Evolutionary conservation across 2,329 filamentous ascomycete genomes (phyloP).

Genomic region (Colletotrichum theobromicola): DNA sequence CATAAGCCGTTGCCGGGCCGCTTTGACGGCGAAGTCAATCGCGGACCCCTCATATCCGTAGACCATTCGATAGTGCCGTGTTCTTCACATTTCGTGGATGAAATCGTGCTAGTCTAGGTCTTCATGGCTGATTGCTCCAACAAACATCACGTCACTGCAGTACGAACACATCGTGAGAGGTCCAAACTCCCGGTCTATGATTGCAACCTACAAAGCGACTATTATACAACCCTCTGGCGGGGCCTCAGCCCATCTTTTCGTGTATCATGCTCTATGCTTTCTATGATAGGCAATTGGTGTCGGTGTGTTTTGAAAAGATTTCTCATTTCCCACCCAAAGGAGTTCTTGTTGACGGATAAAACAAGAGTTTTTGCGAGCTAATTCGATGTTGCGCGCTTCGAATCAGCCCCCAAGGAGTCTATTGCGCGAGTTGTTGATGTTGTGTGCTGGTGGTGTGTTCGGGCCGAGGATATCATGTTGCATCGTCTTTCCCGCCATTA

Average conservation of each 20-base stretch:
- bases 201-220: slow-evolving; percentile 30
- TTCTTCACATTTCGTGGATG: accelerated
- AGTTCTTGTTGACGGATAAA: slow-evolving; percentile 16
- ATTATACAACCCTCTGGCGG: slow-evolving; percentile 33
- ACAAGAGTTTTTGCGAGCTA: slow-evolving; percentile 14
- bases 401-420: slow-evolving; percentile 1
- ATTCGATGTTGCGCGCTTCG: slow-evolving; percentile 4
- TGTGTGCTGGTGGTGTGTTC: not conserved
- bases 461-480: slow-evolving; percentile 16
- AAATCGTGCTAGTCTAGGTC: not conserved
- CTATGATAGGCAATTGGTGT: slow-evolving; percentile 23
- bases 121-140: not conserved
- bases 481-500: slow-evolving; percentile 7
- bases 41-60: not conserved
- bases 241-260: slow-evolving; percentile 21
- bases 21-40: slow-evolving; percentile 1
- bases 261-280: slow-evolving; percentile 26
- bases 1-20: not conserved
- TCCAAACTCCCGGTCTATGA: slow-evolving; percentile 44
- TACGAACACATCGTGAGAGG: not conserved
- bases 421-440: not conserved
- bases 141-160: not conserved
- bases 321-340: slow-evolving; percentile 14
- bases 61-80: not conserved
- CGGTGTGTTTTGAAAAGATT: slow-evolving; percentile 4